Conservation (phyloP, 257 asterid genomes). For the Ilex asprella region DNA sequence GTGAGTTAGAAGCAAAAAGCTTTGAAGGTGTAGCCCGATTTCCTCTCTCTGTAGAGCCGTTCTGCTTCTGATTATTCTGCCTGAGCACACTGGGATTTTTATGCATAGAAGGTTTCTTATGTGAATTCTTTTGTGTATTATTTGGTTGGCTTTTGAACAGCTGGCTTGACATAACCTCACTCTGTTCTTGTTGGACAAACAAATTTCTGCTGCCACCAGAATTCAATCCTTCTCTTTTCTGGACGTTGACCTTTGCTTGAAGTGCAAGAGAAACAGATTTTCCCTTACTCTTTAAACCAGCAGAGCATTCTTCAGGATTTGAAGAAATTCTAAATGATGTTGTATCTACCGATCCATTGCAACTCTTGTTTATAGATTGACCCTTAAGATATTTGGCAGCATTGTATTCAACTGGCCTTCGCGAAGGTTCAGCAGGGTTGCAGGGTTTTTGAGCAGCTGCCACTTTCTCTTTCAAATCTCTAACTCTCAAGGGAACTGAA, state of each 20-base stretch:
- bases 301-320: constrained; percentile 39
- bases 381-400: constrained; percentile 38
- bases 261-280: constrained; percentile 83
- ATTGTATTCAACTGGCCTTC: constrained; percentile 35
- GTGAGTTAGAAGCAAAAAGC: constrained; percentile 26
- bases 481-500: constrained; percentile 52
- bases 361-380: constrained; percentile 39
- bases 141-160: constrained; percentile 40
- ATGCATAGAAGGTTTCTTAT: constrained; percentile 38
- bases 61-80: constrained; percentile 86
- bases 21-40: constrained; percentile 32
- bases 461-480: constrained; percentile 66
- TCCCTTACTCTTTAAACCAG: constrained; percentile 34
- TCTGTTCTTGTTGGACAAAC: constrained; percentile 34
- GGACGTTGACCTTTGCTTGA: constrained; percentile 86
- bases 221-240: constrained; percentile 60
- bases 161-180: constrained; percentile 36
- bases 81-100: constrained; percentile 44
- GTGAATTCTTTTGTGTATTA: constrained; percentile 25
- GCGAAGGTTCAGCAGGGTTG: constrained; percentile 40
- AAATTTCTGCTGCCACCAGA: constrained; percentile 20
- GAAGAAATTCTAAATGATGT: constrained; percentile 20
- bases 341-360: constrained; percentile 39
- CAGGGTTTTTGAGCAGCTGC: constrained; percentile 42
- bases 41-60: constrained; percentile 53